These are phyloP conservation scores for Starmerella potacharoeniae DNA, from an alignment of 805 yeast genomes.

Conservation along the genomic window DNA sequence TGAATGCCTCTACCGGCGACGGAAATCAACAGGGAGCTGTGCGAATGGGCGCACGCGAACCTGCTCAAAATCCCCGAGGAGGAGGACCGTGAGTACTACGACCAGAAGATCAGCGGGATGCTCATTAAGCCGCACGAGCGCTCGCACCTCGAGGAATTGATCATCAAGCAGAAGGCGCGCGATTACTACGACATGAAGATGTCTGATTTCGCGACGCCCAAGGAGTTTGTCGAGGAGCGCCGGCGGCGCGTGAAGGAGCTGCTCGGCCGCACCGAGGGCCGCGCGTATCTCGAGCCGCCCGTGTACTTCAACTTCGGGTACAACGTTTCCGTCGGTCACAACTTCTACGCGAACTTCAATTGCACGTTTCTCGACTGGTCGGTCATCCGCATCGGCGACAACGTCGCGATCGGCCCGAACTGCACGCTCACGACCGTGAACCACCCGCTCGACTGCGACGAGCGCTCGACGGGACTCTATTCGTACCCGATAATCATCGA, in stretches of 20 bases:
- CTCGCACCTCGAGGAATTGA: conserved; percentile 25
- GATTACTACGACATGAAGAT: conserved; percentile 25
- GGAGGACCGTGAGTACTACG: conserved; percentile 33
- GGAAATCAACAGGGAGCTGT: conserved; percentile 12
- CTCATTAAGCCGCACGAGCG: conserved; percentile 32
- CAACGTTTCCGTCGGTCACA: conserved; percentile 47
- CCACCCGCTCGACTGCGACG: conserved; percentile 45
- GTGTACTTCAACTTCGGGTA: conserved; percentile 58
- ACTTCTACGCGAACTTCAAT: conserved; percentile 46
- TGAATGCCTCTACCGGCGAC: conserved; percentile 6
- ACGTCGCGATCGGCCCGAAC: conserved; percentile 52
- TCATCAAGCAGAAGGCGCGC: conserved; percentile 27
- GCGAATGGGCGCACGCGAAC: conserved; percentile 17
- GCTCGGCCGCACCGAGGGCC: conserved; percentile 40
- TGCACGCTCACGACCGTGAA: conserved; percentile 50
- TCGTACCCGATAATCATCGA: conserved; percentile 50
- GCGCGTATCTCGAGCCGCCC: conserved; percentile 41
- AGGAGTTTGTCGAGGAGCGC: conserved; percentile 26
- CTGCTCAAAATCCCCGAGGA: conserved; percentile 10
- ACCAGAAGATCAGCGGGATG: conserved; percentile 44
- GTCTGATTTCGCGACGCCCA: conserved; percentile 30
- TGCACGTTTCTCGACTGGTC: conserved; percentile 47
- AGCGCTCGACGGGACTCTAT: conserved; percentile 37
- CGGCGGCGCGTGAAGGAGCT: conserved; percentile 20
- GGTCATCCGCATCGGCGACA: conserved; percentile 47